Evolutionary conservation across 2,329 filamentous ascomycete genomes (phyloP), one percentile per base, ranked within the genome.

Genomic region (Arthrobotrys musiformis): DNA sequence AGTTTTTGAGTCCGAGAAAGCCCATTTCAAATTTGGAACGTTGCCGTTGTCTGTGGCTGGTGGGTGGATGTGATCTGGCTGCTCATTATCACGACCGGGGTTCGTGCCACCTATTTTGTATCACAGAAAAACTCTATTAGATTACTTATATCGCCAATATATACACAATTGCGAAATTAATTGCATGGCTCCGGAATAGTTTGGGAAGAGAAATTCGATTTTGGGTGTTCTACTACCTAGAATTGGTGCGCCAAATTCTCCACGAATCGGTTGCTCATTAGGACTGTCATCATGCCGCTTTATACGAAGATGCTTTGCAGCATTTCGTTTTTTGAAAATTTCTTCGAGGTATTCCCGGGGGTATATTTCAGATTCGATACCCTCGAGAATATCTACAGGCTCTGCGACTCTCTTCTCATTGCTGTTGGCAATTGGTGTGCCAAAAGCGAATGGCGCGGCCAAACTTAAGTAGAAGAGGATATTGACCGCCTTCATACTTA

Each of bases 11-110:
- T 77, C 72, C 7, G 75, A 74, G 22, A 74, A 74, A 0, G 70
- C 56, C 68, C 58, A 76, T 44, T 76, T 64, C 19, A 76, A 84
- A 81, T 91, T 92, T 0, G 88, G 88, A 0, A 92, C 89, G 9
- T 86, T 84, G 15, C 90, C 90, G 56, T 85, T 86, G 81, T 92
- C 90, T 0, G 90, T 91, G 15, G 85, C 84, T 79, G 90, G 87
- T 54, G 85, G 85, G 13, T 88, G 89, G 0, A 92, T 86, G 80
- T 89, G 89, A 78, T 89, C 87, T 0, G 89, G 90, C 79, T 91
- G 91, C 78, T 89, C 86, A 1, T 88, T 82, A 79, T 91, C 90
- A 24, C 91, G 82, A 61, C 86, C 83, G 58, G 86, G 84, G 81
- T 92, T 90, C 22, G 90, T 91, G 28, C 89, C 90, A 15, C 89